Conservation (phyloP, 768 basidiomycete genomes). For the Lactarius quietus region DNA sequence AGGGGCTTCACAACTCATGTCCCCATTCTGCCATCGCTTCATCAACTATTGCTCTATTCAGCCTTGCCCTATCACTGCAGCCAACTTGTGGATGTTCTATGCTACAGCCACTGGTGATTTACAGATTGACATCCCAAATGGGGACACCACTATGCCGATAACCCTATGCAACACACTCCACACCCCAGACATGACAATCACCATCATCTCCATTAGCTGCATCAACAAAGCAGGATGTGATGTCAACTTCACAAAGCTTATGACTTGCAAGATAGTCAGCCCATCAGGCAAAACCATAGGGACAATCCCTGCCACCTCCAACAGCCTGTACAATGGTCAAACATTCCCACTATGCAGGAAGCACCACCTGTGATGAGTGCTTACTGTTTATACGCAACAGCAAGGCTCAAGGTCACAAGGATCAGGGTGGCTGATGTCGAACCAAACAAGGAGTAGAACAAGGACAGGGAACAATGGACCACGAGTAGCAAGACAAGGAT, state of each 20-base stretch:
- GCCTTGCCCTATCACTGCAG: not conserved
- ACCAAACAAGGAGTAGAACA: too few species aligned
- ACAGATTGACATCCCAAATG: conserved; percentile 8
- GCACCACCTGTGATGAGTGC: too few species aligned
- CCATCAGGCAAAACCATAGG: not conserved
- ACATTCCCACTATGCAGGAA: not conserved
- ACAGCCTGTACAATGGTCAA: not conserved
- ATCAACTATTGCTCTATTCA: not conserved
- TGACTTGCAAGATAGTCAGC: not conserved
- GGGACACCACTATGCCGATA: not conserved
- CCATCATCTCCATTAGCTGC: conserved; percentile 22
- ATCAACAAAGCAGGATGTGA: conserved; percentile 8
- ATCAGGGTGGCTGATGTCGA: too few species aligned
- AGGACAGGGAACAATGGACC: too few species aligned
- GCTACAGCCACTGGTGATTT: conserved; percentile 26
- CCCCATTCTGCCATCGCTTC: conserved; percentile 8
- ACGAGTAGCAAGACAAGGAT: too few species aligned
- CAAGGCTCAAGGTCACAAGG: too few species aligned
- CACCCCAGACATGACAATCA: conserved; percentile 21
- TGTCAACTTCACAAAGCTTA: not conserved
- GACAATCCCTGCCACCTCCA: not conserved
- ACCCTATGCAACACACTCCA: conserved; percentile 5
- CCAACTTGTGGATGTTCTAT: conserved; percentile 22
- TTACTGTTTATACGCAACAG: too few species aligned
- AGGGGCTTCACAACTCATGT: conserved; percentile 22